Base-by-base conservation (phyloP, 805 yeast genomes). In the Kuraishia capsulata region DNA sequence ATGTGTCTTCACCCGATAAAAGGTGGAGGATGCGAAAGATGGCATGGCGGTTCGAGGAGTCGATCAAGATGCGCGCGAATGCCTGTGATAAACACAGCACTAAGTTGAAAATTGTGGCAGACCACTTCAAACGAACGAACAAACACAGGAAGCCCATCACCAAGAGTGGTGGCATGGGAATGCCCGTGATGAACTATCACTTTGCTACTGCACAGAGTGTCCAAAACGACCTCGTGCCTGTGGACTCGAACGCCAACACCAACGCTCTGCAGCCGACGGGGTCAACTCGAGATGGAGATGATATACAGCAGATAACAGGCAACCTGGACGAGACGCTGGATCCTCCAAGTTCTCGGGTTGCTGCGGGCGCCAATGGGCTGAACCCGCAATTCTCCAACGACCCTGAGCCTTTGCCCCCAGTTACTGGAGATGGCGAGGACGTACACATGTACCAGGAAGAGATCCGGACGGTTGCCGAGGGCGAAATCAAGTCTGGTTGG, bases 1-100 rank as follows among this genome's bases (percentile, higher is more conserved):
- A 87, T 41, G 73, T 84, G 5, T 57, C 72, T 3, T 64, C 73
- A 4, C 64, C 66, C 10, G 79, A 72, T 41, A 57, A 74, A 40
- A 67, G 96, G 45, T 92, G 98, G 98, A 73, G 95, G 59, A 81
- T 92, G 89, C 69, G 96, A 36, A 85, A 87, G 53, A 60, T 92
- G 31, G 71, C 71, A 41, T 92, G 97, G 97, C 71, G 86, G 51
- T 72, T 92, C 13, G 96, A 90, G 52, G 97, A 92, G 54, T 71
- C 69, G 36, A 71, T 80, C n/a, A 75, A 78, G 49, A 67, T 86
- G 14, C 68, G 71, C 44, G 71, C 76, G 2, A 54, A 62, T 47
- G 61, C 78, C 23, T 88, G 96, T 59, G 55, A 59, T 6, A 53
- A 60, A 26, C 95, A 86, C 54, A 56, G 56, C 30, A 44, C 59